Evolutionary conservation across 2,329 filamentous ascomycete genomes (phyloP), one percentile per base, ranked within the genome.

Genomic region (Venturia aucupariae): DNA sequence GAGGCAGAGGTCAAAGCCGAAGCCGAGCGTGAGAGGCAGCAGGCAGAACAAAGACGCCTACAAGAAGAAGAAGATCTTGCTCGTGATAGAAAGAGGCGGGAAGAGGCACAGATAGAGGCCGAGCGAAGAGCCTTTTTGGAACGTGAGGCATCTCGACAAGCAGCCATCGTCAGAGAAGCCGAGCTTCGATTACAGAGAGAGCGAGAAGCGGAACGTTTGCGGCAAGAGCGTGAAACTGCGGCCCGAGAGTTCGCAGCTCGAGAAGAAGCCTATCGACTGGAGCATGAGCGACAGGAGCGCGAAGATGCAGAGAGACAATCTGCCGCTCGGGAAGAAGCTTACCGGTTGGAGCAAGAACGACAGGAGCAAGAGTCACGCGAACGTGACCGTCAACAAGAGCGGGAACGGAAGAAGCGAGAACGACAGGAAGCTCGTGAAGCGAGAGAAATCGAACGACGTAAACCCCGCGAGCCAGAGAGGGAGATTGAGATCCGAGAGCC

Each of bases 401-500:
- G 59, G 15, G 41, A 41, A 27, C 59, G 42, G 27, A 38, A 51
- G 24, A 46, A 44, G 35, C 19, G 19, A 4, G 46, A 57, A 48
- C 44, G 62, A 1, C 62, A 48, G 24, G 62, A 64, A 44, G 62
- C 61, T 35, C 61, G 61, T n/a, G 60, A 32, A 67, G 67, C 19
- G 27, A 63, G 59, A 13, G 51, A 61, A 38, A 42, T 67, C 60
- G 69, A 70, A 30, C 66, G 69, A 32, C 38, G 44, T 19, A 24
- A 30, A 46, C 3, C 24, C 24, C 62, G 62, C 44, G 72, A 73
- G 54, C 68, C 65, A 39, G 71, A 73, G 55, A 74, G 73, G 51
- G 73, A 76, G 59, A 67, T 69, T 27, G 72, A 76, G 61, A 67
- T 75, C 15, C 67, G 72, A 62, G 70, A 72, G 7, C 71, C 73